A percentile compares a stretch with the other conserved stretches of the same genome.
These are phyloP conservation scores for Tuctoria greenei DNA, from an alignment of 176 grass and related monocot genomes.

Conservation along the genomic window DNA sequence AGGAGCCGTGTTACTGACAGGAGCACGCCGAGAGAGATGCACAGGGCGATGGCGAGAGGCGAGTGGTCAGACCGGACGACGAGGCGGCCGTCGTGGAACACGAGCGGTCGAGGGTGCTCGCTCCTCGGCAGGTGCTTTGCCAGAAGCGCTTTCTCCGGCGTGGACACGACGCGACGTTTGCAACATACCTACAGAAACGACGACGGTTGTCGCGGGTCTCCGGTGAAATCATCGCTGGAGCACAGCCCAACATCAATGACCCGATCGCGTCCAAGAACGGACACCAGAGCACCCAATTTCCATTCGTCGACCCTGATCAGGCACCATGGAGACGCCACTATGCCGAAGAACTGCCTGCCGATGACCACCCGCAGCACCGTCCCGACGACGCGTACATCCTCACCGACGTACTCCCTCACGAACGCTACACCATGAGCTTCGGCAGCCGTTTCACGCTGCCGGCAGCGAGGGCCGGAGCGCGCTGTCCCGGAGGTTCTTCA, in stretches of 20 bases:
- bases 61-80: conserved; percentile 28
- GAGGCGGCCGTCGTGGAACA: conserved; percentile 77
- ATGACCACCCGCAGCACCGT: conserved; percentile 41
- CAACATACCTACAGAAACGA: conserved; percentile 44
- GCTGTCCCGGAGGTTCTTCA: conserved; percentile 34
- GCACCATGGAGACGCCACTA: not conserved
- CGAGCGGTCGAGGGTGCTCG: conserved; percentile 45
- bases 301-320: conserved; percentile 18
- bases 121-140: conserved; percentile 32
- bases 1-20: conserved; percentile 38
- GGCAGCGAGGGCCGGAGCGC: conserved; percentile 27
- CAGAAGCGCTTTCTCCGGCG: conserved; percentile 15
- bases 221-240: not conserved
- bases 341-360: conserved; percentile 25
- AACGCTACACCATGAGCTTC: conserved; percentile 55
- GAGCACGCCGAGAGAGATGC: conserved; percentile 45
- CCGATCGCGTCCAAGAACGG: conserved; percentile 14
- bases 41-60: conserved; percentile 34
- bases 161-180: conserved; percentile 24
- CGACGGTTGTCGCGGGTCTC: not conserved
- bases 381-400: conserved; percentile 38
- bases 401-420: conserved; percentile 46
- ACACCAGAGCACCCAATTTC: conserved; percentile 21
- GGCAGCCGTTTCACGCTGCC: conserved; percentile 40
- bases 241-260: conserved; percentile 45